These are phyloP conservation scores for Prorocentrum cordatum DNA, from an alignment of 169 alveolate species.

Conservation along the genomic window DNA sequence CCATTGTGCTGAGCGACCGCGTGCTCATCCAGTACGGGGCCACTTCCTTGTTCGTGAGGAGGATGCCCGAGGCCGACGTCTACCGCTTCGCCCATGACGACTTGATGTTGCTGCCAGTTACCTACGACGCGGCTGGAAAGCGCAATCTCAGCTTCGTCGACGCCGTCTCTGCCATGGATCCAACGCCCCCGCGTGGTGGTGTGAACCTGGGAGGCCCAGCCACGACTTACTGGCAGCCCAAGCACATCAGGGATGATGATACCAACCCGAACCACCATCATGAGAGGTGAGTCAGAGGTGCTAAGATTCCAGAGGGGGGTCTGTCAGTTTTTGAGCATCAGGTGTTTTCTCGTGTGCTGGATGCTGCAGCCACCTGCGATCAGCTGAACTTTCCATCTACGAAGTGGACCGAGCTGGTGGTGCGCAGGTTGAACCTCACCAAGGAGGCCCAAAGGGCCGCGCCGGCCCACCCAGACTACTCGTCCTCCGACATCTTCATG, in stretches of 20 bases:
- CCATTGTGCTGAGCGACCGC: background rate
- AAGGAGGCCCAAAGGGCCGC: background rate
- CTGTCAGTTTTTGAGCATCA: conserved; percentile 6
- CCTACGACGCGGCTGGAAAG: background rate
- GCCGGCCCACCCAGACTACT: background rate
- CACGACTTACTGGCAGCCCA: background rate
- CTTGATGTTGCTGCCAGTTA: background rate
- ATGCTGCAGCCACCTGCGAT: background rate
- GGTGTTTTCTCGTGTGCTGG: background rate
- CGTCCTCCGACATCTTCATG: background rate
- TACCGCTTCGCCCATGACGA: background rate
- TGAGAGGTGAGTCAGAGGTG: background rate
- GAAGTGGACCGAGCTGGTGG: background rate
- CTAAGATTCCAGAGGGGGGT: background rate
- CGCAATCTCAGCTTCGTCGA: background rate
- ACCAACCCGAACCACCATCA: background rate
- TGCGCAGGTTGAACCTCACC: background rate
- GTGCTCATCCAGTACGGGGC: background rate
- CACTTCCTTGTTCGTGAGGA: background rate
- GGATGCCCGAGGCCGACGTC: background rate
- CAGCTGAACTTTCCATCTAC: background rate
- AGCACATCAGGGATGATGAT: background rate
- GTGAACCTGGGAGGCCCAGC: background rate
- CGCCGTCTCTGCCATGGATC: background rate
- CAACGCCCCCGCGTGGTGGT: background rate